These are phyloP conservation scores for Trametes cingulata DNA, from an alignment of 768 basidiomycete genomes.

Conservation along the genomic window DNA sequence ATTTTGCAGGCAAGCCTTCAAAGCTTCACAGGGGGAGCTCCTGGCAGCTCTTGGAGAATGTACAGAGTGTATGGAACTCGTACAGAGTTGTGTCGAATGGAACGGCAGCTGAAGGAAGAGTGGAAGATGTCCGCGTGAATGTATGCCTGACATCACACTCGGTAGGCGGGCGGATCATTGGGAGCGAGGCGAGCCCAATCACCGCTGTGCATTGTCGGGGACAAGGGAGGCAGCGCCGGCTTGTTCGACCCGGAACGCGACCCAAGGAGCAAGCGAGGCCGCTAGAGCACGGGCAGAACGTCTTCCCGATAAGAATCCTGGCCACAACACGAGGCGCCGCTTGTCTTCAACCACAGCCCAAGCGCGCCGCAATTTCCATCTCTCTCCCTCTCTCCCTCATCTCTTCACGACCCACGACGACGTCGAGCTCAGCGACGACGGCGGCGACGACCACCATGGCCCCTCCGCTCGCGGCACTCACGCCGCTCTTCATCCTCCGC, in stretches of 20 bases:
- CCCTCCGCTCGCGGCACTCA: slow-evolving; percentile 24
- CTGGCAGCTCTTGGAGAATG: neutral
- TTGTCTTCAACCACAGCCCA: slow-evolving; percentile 11
- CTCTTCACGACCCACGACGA: slow-evolving; percentile 29
- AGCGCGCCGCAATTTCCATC: slow-evolving; percentile 18
- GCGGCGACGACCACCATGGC: slow-evolving; percentile 27
- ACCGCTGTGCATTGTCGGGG: neutral
- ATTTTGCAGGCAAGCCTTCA: too few species aligned
- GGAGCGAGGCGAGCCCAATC: neutral
- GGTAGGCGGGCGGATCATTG: slow-evolving; percentile 4
- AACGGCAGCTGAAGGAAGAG: neutral
- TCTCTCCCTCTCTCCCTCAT: slow-evolving; percentile 28
- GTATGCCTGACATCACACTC: slow-evolving; percentile 18
- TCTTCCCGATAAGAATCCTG: slow-evolving; percentile 23
- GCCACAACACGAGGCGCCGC: slow-evolving; percentile 22
- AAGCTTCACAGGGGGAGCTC: neutral
- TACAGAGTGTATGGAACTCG: neutral
- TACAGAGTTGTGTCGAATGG: neutral
- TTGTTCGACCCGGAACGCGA: slow-evolving; percentile 11
- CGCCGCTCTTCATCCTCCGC: slow-evolving; percentile 57
- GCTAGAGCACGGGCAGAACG: slow-evolving; percentile 15
- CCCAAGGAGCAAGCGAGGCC: slow-evolving; percentile 17
- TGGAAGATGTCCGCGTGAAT: neutral
- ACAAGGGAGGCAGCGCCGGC: slow-evolving; percentile 9
- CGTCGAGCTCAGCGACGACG: slow-evolving; percentile 38